Evolutionary conservation across 805 yeast genomes (phyloP).

Genomic region (Starmerella apis): DNA sequence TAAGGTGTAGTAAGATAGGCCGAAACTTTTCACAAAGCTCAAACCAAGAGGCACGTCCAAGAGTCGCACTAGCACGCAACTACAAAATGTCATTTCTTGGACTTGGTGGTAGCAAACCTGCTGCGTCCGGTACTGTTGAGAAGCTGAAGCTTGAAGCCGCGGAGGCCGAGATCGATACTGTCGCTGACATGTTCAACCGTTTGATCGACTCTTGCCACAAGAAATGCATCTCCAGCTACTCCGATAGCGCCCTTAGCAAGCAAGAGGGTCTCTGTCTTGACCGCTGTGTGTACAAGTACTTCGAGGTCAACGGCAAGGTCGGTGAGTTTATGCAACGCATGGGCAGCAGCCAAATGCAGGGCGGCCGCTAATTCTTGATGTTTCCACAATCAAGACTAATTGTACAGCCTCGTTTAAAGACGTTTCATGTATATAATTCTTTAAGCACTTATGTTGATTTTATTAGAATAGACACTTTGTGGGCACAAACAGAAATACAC

Average conservation of each 20-base stretch:
- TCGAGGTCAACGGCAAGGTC: slow-evolving; percentile 86
- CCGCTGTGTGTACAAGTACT: slow-evolving; percentile 91
- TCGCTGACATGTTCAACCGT: slow-evolving; percentile 92
- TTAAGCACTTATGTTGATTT: background rate
- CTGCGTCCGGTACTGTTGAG: slow-evolving; percentile 23
- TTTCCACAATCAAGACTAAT: no score
- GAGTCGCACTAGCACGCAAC: background rate
- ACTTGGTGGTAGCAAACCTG: slow-evolving; percentile 43
- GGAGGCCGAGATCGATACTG: slow-evolving; percentile 93
- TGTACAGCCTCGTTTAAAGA: no score
- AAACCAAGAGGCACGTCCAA: background rate
- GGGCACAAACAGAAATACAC: no score
- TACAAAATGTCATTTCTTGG: slow-evolving; percentile 38
- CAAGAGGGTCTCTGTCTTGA: slow-evolving; percentile 80
- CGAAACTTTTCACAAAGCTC: slow-evolving; percentile 7
- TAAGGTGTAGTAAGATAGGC: background rate
- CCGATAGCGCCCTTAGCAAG: slow-evolving; percentile 64
- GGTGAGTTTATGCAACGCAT: slow-evolving; percentile 49
- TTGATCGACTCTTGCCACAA: slow-evolving; percentile 79
- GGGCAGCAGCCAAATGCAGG: slow-evolving; percentile 25
- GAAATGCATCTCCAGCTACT: slow-evolving; percentile 67
- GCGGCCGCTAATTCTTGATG: slow-evolving; percentile 2
- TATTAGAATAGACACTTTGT: background rate
- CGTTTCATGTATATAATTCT: background rate
- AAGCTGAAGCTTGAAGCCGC: slow-evolving; percentile 51